These are phyloP conservation scores for Boletus eberwhitei DNA, from an alignment of 768 basidiomycete genomes.

Conservation along the genomic window DNA sequence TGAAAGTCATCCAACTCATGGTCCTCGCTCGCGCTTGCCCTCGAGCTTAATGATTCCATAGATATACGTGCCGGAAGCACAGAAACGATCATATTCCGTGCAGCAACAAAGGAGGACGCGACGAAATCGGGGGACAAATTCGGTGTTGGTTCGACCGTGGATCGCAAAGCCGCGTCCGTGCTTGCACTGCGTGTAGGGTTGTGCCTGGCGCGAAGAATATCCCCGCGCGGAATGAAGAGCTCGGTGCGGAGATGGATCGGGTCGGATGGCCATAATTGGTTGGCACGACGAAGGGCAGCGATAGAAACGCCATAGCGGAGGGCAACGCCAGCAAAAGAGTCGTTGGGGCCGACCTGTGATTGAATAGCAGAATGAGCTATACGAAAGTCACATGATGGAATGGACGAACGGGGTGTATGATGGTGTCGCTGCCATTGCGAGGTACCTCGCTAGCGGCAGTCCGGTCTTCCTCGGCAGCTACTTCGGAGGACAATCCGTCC, in stretches of 20 bases:
- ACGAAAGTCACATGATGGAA: neutral
- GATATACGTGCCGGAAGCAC: conserved; percentile 28
- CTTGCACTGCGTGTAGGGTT: neutral
- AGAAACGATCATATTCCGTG: conserved; percentile 23
- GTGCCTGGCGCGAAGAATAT: conserved; percentile 2
- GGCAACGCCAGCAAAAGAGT: conserved; percentile 85
- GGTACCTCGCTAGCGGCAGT: neutral
- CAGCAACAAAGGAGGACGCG: conserved; percentile 17
- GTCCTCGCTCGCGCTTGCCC: conserved; percentile 25
- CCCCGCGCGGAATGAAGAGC: conserved; percentile 64
- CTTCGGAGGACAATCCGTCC: neutral
- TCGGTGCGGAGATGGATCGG: conserved; percentile 83
- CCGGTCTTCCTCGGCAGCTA: neutral
- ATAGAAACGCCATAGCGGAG: conserved; percentile 86
- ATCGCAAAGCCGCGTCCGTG: neutral
- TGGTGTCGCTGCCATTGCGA: neutral
- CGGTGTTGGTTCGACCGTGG: neutral
- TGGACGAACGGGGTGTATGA: conserved; percentile 20
- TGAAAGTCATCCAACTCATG: conserved; percentile 26
- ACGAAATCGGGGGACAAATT: conserved; percentile 6
- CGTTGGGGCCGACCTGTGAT: conserved; percentile 60
- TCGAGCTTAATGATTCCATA: conserved; percentile 30
- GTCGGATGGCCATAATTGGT: conserved; percentile 93
- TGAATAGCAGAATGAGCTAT: neutral
- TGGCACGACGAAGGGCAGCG: conserved; percentile 78